A percentile compares a stretch with the other conserved stretches of the same genome.
phyloP scores from a whole-genome alignment of 2,329 filamentous ascomycete species.

The Ophiostoma angusticollis region DNA sequence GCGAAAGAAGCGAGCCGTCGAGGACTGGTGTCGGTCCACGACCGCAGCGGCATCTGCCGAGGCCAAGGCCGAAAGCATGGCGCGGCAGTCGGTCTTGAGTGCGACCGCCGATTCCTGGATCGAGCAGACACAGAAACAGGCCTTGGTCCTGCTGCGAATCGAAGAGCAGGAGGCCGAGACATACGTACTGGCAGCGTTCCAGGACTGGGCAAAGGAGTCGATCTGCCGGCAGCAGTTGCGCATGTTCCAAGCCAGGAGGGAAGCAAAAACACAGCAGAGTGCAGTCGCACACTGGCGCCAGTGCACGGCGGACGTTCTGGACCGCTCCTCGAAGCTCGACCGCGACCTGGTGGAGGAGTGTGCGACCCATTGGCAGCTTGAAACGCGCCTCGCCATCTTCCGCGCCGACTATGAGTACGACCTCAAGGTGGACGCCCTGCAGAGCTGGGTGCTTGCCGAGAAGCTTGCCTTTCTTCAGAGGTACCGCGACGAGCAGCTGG shows the following conservation, averaged over 20 bases:
- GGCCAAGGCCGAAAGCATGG: slow-evolving; percentile 9
- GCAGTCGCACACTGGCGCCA: slow-evolving; percentile 1
- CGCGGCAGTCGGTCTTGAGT: slow-evolving; percentile 13
- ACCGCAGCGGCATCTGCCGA: slow-evolving; percentile 3
- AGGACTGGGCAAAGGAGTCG: slow-evolving; percentile 10
- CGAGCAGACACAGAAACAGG: slow-evolving; percentile 4
- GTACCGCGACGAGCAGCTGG: slow-evolving; percentile 14
- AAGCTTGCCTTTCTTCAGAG: slow-evolving; percentile 17
- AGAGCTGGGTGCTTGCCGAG: slow-evolving; percentile 19
- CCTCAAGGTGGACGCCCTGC: slow-evolving; percentile 14
- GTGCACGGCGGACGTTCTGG: background rate
- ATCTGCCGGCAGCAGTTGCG: slow-evolving; percentile 7
- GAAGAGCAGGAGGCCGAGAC: slow-evolving; percentile 10
- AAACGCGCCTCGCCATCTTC: slow-evolving; percentile 16
- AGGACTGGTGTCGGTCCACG: slow-evolving; percentile 15
- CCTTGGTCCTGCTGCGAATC: slow-evolving; percentile 3
- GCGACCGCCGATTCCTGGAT: slow-evolving; percentile 10
- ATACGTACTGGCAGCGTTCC: slow-evolving; percentile 2
- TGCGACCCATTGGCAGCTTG: slow-evolving; percentile 18
- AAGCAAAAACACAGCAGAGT: background rate
- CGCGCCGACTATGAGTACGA: slow-evolving; percentile 10
- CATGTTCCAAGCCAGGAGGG: background rate
- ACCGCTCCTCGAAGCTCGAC: slow-evolving; percentile 3
- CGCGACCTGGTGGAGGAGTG: slow-evolving; percentile 12
- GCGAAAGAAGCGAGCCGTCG: slow-evolving; percentile 4